Evolutionary conservation across 2,329 filamentous ascomycete genomes (phyloP).

Genomic region (Alternaria conjuncta): DNA sequence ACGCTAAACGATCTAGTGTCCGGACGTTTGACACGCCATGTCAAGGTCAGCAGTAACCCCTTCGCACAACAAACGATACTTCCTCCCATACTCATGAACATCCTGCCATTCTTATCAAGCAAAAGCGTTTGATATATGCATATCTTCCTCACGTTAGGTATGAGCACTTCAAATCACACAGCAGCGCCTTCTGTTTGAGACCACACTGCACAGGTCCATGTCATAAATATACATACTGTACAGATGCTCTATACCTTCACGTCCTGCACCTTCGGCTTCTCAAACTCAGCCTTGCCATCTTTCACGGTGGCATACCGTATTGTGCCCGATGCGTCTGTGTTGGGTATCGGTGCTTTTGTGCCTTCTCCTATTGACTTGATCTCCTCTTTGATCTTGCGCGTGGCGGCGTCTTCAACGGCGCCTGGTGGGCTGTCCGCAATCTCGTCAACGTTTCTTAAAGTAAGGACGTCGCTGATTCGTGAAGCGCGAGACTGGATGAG

Average conservation of each 20-base stretch:
- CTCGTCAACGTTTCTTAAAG: constrained; percentile 82
- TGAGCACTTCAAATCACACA: background rate
- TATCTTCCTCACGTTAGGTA: background rate
- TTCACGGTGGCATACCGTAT: constrained; percentile 36
- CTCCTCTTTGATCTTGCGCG: constrained; percentile 44
- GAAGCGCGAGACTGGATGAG: constrained; percentile 88
- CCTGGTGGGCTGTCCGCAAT: constrained; percentile 84
- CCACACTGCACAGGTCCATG: background rate
- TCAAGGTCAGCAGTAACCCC: background rate
- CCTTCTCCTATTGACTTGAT: constrained; percentile 41
- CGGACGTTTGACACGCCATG: too few relatives aligned
- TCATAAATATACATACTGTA: constrained; percentile 21
- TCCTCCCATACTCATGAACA: background rate
- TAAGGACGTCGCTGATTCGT: constrained; percentile 78
- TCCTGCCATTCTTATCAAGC: background rate
- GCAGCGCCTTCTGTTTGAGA: background rate
- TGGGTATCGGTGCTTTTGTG: constrained; percentile 23
- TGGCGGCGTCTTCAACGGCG: constrained; percentile 63
- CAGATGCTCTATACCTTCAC: constrained; percentile 7
- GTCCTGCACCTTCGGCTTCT: constrained; percentile 15
- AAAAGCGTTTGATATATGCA: background rate
- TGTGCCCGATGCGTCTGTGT: constrained; percentile 21
- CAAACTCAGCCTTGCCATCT: constrained; percentile 37
- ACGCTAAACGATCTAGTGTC: too few relatives aligned
- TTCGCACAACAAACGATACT: background rate